Conservation (phyloP, 148 eudicot genomes). For the Rhododendron ovatum region DNA sequence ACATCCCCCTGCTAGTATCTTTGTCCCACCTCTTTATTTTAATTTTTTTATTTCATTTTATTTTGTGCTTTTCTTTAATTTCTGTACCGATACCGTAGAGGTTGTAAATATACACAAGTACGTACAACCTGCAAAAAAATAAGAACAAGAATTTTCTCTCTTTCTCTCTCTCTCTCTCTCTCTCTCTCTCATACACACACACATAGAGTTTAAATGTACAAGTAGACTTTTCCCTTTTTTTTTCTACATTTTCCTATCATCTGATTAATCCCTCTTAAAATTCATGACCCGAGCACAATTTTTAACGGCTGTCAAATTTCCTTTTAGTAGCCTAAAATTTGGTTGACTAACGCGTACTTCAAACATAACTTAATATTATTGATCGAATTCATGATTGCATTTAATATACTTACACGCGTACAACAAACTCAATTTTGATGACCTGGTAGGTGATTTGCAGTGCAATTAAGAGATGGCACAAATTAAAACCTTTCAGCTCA, state of each 20-base stretch:
- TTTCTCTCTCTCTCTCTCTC: too few species aligned
- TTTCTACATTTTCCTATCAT: neutral
- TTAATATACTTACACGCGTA: neutral
- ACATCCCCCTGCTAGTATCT: neutral
- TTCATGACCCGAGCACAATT: neutral
- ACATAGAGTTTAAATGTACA: neutral
- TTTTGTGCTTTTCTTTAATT: neutral
- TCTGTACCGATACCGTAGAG: too few species aligned
- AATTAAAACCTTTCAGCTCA: neutral
- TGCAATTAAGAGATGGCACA: neutral
- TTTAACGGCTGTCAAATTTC: too few species aligned
- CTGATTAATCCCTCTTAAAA: neutral
- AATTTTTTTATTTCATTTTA: neutral
- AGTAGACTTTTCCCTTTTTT: neutral
- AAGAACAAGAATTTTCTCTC: neutral
- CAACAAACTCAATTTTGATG: neutral
- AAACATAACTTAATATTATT: too few species aligned
- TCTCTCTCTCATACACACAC: too few species aligned
- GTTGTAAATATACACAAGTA: too few species aligned
- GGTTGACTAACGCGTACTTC: too few species aligned
- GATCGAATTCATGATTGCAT: too few species aligned
- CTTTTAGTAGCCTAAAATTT: too few species aligned
- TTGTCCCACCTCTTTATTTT: constrained; percentile 9
- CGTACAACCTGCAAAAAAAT: neutral
- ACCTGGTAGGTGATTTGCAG: neutral